Percentiles rank a stretch among this genome's conserved stretches.
Conservation (phyloP, 2,329 filamentous ascomycete species). For the Grosmannia serpens region DNA sequence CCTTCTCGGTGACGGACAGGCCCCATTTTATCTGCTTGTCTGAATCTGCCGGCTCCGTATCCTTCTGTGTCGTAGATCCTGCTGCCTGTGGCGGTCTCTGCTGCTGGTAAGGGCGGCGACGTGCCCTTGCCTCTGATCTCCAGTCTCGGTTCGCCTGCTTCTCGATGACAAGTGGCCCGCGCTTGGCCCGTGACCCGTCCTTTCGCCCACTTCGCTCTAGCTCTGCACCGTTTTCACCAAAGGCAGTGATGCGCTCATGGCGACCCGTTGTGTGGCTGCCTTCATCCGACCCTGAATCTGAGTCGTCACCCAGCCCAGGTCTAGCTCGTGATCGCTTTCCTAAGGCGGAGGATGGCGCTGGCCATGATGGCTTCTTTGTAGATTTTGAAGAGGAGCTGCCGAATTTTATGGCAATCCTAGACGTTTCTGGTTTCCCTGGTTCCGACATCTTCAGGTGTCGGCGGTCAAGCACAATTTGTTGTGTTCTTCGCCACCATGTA, state of each 20-base stretch:
- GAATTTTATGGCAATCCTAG: constrained; percentile 38
- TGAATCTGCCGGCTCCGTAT: constrained; percentile 19
- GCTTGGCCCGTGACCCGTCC: constrained; percentile 5
- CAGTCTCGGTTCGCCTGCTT: constrained; percentile 18
- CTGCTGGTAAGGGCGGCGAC: constrained; percentile 6
- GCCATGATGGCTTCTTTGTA: constrained; percentile 18
- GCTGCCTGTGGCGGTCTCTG: neutral
- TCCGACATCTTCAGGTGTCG: constrained; percentile 23
- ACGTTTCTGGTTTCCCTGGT: constrained; percentile 19
- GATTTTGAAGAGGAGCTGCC: constrained; percentile 15
- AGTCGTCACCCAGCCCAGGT: constrained; percentile 26
- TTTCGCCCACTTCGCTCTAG: constrained; percentile 11
- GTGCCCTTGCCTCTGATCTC: constrained; percentile 19
- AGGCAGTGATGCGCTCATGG: constrained; percentile 21
- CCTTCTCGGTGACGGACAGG: constrained; percentile 21
- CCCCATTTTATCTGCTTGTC: constrained; percentile 27
- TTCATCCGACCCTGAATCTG: constrained; percentile 26
- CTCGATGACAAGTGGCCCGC: constrained; percentile 16
- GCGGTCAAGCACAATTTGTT: neutral
- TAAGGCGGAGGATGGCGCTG: constrained; percentile 29
- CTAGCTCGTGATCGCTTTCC: constrained; percentile 36
- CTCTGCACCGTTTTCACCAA: constrained; percentile 18
- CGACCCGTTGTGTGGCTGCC: constrained; percentile 14
- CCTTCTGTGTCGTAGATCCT: constrained; percentile 5
- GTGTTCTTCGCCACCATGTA: neutral